A percentile compares a stretch with the other conserved stretches of the same genome.
phyloP scores from a whole-genome alignment of 306 rosid species.

The Quercus parvula region DNA sequence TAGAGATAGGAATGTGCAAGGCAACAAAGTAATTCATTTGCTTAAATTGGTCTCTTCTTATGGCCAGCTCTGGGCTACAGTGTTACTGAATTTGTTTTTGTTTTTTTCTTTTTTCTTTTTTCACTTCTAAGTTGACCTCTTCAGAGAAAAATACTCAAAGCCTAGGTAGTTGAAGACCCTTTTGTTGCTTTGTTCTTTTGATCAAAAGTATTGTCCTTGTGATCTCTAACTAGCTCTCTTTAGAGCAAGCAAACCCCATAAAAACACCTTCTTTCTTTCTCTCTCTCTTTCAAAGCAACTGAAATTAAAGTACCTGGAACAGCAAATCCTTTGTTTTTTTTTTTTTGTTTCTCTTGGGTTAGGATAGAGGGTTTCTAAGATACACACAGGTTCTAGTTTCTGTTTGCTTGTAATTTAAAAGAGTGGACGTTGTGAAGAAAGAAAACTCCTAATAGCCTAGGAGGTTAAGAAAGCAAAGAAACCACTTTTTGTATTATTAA shows the following conservation, averaged over 20 bases:
- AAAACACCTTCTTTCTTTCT: neutral
- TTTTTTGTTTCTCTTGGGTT: neutral
- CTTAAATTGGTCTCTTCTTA: slow-evolving; percentile 18
- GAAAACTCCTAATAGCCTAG: neutral
- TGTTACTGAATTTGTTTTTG: slow-evolving; percentile 18
- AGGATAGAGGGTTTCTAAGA: neutral
- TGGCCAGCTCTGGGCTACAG: slow-evolving; percentile 18
- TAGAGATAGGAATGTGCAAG: slow-evolving; percentile 21
- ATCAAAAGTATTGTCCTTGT: neutral
- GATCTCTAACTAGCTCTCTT: neutral
- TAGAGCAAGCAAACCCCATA: neutral
- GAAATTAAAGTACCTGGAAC: neutral
- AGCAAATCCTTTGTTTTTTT: neutral
- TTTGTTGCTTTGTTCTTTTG: neutral
- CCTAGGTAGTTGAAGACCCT: neutral
- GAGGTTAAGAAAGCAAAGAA: slow-evolving; percentile 1
- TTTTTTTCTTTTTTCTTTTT: neutral
- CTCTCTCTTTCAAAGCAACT: slow-evolving; percentile 2
- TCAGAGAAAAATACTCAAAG: neutral
- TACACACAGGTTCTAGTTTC: neutral
- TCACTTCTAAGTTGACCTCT: slow-evolving; percentile 8
- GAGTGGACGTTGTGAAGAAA: neutral
- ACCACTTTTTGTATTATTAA: neutral
- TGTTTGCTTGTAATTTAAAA: neutral
- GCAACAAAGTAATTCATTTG: slow-evolving; percentile 27